phyloP scores from a whole-genome alignment of 2,329 filamentous ascomycete species.

The Penicillium sp. region DNA sequence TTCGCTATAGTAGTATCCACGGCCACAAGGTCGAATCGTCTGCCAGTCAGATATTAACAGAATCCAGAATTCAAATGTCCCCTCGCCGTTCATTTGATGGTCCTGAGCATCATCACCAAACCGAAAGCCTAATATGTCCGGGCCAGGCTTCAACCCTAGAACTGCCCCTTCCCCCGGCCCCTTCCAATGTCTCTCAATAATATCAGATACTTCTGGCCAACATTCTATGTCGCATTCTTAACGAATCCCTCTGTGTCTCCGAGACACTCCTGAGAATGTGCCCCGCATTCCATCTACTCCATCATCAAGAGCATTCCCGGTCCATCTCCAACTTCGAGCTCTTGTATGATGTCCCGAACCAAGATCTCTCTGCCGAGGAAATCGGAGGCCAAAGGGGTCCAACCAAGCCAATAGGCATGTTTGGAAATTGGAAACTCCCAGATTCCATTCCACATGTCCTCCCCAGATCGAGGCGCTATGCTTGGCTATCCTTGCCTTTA shows the following conservation, averaged over 20 bases:
- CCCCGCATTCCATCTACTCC: constrained; percentile 17
- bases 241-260: constrained; percentile 1
- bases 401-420: constrained; percentile 1
- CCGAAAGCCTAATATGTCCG: background rate
- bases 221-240: background rate
- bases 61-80: background rate
- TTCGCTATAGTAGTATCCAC: background rate
- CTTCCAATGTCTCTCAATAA: constrained; percentile 3
- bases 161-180: background rate
- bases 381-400: background rate
- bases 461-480: constrained; percentile 15
- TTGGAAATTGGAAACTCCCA: background rate
- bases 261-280: constrained; percentile 15
- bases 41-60: background rate
- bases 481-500: constrained; percentile 14
- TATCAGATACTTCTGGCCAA: background rate
- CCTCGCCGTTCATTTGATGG: background rate
- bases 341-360: background rate
- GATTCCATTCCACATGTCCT: constrained; percentile 19
- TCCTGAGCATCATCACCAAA: background rate
- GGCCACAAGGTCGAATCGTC: background rate
- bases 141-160: background rate
- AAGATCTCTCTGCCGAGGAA: background rate
- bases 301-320: constrained; percentile 12
- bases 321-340: background rate